Percentiles rank a stretch among this genome's conserved stretches.
Conservation (phyloP, 768 basidiomycete species). For the Agrocybe pediades region DNA sequence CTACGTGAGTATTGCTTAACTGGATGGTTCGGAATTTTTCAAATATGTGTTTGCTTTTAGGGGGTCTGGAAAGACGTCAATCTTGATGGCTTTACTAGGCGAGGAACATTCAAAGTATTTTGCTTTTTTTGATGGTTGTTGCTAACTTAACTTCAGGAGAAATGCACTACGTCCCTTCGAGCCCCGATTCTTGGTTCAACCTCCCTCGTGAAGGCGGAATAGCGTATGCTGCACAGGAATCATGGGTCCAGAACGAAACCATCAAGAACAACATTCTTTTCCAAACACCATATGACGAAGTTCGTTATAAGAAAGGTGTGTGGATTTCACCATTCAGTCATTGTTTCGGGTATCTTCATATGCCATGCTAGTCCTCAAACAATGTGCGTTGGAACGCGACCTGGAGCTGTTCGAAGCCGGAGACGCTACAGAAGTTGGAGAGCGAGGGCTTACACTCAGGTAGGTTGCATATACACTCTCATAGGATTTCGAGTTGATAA, state of each 20-base stretch:
- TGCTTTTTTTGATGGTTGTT: background rate
- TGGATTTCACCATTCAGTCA: background rate
- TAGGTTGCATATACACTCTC: background rate
- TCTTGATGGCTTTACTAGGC: conserved; percentile 64
- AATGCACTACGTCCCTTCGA: conserved; percentile 59
- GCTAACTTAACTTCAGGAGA: conserved; percentile 39
- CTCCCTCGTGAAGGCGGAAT: conserved; percentile 69
- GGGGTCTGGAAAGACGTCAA: conserved; percentile 60
- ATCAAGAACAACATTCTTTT: conserved; percentile 82
- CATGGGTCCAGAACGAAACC: conserved; percentile 81
- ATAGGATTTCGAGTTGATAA: background rate
- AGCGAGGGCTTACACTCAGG: conserved; percentile 60
- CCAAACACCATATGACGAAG: conserved; percentile 71
- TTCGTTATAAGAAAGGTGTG: conserved; percentile 62
- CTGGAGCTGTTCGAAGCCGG: conserved; percentile 68
- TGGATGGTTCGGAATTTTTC: background rate
- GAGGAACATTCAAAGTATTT: background rate
- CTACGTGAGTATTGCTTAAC: conserved; percentile 31
- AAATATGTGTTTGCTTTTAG: background rate
- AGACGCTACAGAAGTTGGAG: conserved; percentile 69
- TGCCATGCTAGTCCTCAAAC: conserved; percentile 50
- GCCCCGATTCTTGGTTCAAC: conserved; percentile 60
- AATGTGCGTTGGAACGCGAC: conserved; percentile 75
- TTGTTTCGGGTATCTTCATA: background rate
- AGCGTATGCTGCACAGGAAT: conserved; percentile 79